Conservation (phyloP, 371 early-diverging fungal species). For the Smittium mucronatum region DNA sequence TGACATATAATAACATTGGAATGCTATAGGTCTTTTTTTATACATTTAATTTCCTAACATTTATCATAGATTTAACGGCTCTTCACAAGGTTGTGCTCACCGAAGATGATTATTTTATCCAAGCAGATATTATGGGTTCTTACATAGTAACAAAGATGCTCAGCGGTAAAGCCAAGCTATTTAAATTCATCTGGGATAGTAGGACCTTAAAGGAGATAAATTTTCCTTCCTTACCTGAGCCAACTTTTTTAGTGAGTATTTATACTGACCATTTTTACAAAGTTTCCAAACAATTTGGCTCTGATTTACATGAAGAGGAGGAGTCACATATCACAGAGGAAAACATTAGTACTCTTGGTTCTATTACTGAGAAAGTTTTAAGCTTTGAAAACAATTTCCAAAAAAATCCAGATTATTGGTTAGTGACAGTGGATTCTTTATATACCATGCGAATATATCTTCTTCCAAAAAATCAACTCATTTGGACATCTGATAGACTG, state of each 20-base stretch:
- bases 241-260: not conserved
- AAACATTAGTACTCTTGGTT: not conserved
- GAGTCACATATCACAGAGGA: not conserved
- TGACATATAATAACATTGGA: too few relatives aligned
- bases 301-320: not conserved
- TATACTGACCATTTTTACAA: not conserved
- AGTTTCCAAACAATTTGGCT: not conserved
- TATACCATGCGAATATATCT: not conserved
- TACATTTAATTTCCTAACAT: too few relatives aligned
- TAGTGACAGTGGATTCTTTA: not conserved
- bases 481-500: not conserved
- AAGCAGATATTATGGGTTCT: not conserved
- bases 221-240: not conserved
- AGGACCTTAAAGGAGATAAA: not conserved
- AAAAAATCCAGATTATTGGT: not conserved
- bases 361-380: not conserved
- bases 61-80: not conserved
- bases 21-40: too few relatives aligned
- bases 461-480: not conserved
- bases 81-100: constrained; percentile 3
- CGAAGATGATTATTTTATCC: constrained; percentile 8
- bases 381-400: not conserved
- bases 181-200: not conserved
- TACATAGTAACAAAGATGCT: not conserved
- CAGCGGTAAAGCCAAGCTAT: not conserved